Percentiles rank a stretch among this genome's conserved stretches.
phyloP scores from a whole-genome alignment of 352 stramenopile species.

The Globisporangium nunn region DNA sequence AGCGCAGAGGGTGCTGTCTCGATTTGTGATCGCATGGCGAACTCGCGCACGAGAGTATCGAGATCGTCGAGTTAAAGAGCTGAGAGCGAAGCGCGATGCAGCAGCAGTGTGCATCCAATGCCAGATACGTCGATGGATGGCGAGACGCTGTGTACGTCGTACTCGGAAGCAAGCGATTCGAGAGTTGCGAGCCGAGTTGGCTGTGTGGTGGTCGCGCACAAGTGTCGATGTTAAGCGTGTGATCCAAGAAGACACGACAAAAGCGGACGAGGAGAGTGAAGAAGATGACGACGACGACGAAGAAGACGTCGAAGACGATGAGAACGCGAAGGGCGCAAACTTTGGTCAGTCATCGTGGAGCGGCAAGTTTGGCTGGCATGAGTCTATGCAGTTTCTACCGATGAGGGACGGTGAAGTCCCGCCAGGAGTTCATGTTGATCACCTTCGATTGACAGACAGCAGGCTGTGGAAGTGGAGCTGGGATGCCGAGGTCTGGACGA shows the following conservation, averaged over 20 bases:
- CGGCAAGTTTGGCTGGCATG: background rate
- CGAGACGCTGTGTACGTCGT: background rate
- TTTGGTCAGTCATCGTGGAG: background rate
- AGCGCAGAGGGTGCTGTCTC: background rate
- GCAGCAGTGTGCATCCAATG: background rate
- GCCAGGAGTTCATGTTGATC: background rate
- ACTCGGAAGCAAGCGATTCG: background rate
- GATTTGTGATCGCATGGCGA: background rate
- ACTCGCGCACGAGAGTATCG: background rate
- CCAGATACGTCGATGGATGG: background rate
- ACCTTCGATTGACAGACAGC: background rate
- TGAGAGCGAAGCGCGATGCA: background rate
- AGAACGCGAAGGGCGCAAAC: background rate
- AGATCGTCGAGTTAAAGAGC: background rate
- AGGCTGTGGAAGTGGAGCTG: background rate
- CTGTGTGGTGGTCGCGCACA: background rate
- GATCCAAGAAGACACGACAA: background rate
- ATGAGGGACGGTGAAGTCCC: background rate
- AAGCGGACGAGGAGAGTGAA: background rate
- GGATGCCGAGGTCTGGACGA: background rate
- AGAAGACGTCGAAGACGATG: background rate
- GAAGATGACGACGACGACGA: background rate
- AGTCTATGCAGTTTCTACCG: background rate
- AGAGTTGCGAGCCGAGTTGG: background rate
- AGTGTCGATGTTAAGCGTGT: background rate